These are phyloP conservation scores for Strombidium stylifer DNA, from an alignment of 73 alveolate species.

Conservation along the genomic window DNA sequence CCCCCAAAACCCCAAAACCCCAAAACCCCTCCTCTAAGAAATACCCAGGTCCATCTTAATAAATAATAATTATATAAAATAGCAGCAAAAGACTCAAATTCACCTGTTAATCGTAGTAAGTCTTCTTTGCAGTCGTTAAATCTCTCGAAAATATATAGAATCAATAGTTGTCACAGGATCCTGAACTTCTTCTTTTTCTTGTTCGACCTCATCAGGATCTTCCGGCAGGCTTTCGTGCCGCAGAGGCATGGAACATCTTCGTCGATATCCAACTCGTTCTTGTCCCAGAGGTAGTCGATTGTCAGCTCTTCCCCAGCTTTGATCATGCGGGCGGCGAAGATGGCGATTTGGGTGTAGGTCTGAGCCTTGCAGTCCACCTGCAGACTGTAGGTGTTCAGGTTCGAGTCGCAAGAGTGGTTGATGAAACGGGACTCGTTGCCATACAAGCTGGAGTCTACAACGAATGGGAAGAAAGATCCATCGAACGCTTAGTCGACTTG, in stretches of 20 bases:
- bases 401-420: conserved; percentile 36
- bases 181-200: no score
- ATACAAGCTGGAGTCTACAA: conserved; percentile 6
- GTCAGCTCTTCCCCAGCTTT: conserved; percentile 24
- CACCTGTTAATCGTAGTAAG: no score
- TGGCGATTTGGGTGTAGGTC: conserved; percentile 8
- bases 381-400: conserved; percentile 7
- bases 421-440: conserved; percentile 35
- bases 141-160: no score
- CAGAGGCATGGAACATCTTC: conserved; percentile 29
- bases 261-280: conserved; percentile 3
- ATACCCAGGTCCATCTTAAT: no score
- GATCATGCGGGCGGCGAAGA: conserved; percentile 1
- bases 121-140: no score
- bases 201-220: neutral
- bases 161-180: no score
- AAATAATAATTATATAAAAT: no score
- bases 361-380: conserved; percentile 1
- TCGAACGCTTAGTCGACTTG: neutral
- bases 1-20: no score
- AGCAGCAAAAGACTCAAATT: no score
- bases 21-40: no score
- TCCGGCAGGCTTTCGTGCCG: neutral
- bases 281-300: conserved; percentile 32
- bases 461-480: conserved; percentile 24